These are phyloP conservation scores for Umbelopsis vinacea DNA, from an alignment of 192 early-diverging fungal genomes.

Conservation along the genomic window DNA sequence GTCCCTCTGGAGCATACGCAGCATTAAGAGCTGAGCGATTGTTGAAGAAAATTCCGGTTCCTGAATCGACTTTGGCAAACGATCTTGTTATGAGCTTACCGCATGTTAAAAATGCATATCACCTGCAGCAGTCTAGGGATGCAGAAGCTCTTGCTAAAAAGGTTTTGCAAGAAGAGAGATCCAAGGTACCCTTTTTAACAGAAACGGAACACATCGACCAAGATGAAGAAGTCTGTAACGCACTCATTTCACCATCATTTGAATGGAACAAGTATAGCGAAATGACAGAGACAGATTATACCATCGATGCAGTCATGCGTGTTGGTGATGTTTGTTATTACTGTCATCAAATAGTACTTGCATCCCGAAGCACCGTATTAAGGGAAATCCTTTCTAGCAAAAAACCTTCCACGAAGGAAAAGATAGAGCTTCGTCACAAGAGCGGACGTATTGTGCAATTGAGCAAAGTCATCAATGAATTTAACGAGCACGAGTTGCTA, in stretches of 20 bases:
- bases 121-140: background rate
- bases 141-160: background rate
- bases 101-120: conserved; percentile 1
- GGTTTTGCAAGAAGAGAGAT: background rate
- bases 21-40: conserved; percentile 59
- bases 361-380: background rate
- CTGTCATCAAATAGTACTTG: conserved; percentile 7
- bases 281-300: background rate
- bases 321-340: background rate
- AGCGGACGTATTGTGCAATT: background rate
- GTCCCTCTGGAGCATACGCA: conserved; percentile 66
- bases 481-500: background rate
- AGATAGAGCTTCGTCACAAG: background rate
- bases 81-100: conserved; percentile 1
- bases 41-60: conserved; percentile 35
- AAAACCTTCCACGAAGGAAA: no score
- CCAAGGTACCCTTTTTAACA: background rate
- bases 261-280: background rate
- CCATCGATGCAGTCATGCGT: background rate
- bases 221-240: background rate
- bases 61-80: background rate
- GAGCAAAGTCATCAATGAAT: background rate
- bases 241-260: background rate
- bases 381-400: background rate
- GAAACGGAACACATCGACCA: background rate